Evolutionary conservation across 1,284 basidiomycete species (phyloP).

Genomic region (Athelia psychrophila): DNA sequence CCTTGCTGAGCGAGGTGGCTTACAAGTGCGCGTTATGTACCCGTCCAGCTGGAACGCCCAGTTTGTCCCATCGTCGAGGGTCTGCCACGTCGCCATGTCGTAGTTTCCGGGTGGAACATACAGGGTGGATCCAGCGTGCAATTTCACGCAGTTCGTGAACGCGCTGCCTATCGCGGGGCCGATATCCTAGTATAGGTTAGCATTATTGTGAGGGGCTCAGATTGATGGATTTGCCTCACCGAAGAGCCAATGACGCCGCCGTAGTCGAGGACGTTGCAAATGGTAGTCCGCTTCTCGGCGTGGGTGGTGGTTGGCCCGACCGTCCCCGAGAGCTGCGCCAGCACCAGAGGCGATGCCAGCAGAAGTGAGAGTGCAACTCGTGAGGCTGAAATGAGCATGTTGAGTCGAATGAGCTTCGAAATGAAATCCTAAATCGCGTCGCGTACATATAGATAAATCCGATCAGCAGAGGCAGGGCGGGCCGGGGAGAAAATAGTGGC

Average conservation of each 20-base stretch:
- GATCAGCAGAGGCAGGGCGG: too few relatives aligned
- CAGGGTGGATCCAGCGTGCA: slow-evolving; percentile 24
- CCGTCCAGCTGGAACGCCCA: slow-evolving; percentile 34
- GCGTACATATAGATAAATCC: too few relatives aligned
- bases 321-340: slow-evolving; percentile 23
- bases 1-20: neutral
- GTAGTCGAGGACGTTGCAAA: slow-evolving; percentile 31
- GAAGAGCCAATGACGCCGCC: slow-evolving; percentile 25
- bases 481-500: too few relatives aligned
- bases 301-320: slow-evolving; percentile 27
- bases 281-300: slow-evolving; percentile 20
- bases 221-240: neutral
- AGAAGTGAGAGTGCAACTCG: neutral
- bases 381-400: too few relatives aligned
- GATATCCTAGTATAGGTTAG: slow-evolving; percentile 20
- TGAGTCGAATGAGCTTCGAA: too few relatives aligned
- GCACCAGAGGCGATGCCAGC: neutral
- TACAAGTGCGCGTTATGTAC: slow-evolving; percentile 25
- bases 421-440: too few relatives aligned
- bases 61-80: slow-evolving; percentile 23
- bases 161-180: slow-evolving; percentile 31
- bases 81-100: slow-evolving; percentile 28
- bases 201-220: too few relatives aligned
- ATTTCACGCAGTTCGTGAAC: slow-evolving; percentile 28
- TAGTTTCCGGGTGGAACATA: slow-evolving; percentile 28